phyloP scores from a whole-genome alignment of 805 yeast species.

The Hyphopichia homilentoma region DNA sequence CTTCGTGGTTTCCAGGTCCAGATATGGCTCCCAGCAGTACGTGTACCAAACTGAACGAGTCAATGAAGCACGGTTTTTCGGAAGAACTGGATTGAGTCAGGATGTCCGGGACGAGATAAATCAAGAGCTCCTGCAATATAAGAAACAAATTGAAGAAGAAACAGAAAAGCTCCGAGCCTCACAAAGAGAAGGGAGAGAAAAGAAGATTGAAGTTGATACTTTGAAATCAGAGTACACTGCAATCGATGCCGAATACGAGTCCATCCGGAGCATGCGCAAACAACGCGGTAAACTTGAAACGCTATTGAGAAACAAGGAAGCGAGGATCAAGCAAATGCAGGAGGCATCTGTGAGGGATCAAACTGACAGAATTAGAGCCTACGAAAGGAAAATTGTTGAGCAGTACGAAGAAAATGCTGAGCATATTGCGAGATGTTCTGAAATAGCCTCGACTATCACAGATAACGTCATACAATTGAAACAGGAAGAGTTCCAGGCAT shows the following conservation, averaged over 20 bases:
- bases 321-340: slow-evolving; percentile 28
- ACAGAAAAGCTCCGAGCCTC: neutral
- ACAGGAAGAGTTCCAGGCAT: slow-evolving; percentile 10
- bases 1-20: slow-evolving; percentile 52
- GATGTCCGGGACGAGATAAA: slow-evolving; percentile 14
- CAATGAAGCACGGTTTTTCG: slow-evolving; percentile 25
- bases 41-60: slow-evolving; percentile 39
- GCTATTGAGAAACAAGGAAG: slow-evolving; percentile 20
- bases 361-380: slow-evolving; percentile 31
- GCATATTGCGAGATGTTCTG: slow-evolving; percentile 8
- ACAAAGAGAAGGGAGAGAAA: slow-evolving; percentile 1
- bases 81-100: slow-evolving; percentile 28
- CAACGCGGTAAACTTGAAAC: slow-evolving; percentile 15
- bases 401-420: slow-evolving; percentile 14
- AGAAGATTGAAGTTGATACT: slow-evolving; percentile 2
- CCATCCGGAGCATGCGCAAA: slow-evolving; percentile 9
- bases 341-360: slow-evolving; percentile 40
- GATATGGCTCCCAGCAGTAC: slow-evolving; percentile 59
- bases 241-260: slow-evolving; percentile 7
- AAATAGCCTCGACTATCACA: slow-evolving; percentile 18
- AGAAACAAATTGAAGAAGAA: slow-evolving; percentile 13
- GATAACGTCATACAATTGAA: slow-evolving; percentile 15
- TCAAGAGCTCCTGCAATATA: slow-evolving; percentile 23
- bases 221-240: slow-evolving; percentile 3
- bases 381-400: slow-evolving; percentile 22